These are phyloP conservation scores for Arxiozyma telluris DNA, from an alignment of 1,139 yeast genomes.

Conservation along the genomic window DNA sequence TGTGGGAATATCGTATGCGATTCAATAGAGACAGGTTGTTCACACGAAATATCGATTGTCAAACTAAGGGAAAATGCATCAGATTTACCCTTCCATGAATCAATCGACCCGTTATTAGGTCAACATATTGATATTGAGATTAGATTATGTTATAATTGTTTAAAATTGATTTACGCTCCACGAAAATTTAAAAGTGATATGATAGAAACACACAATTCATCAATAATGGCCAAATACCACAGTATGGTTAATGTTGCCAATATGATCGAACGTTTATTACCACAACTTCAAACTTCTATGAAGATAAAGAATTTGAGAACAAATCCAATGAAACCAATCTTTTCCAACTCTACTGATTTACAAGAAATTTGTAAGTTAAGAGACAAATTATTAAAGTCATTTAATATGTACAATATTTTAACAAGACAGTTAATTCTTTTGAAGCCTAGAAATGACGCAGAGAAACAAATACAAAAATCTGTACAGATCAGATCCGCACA, in stretches of 20 bases:
- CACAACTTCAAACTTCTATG: slow-evolving; percentile 36
- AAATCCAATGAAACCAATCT: background rate
- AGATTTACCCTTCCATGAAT: slow-evolving; percentile 23
- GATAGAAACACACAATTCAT: slow-evolving; percentile 14
- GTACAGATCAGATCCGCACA: slow-evolving; percentile 39
- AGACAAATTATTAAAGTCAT: slow-evolving; percentile 36
- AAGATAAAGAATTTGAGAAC: slow-evolving; percentile 24
- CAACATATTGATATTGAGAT: slow-evolving; percentile 16
- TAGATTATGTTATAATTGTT: slow-evolving; percentile 64
- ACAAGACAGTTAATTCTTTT: slow-evolving; percentile 35
- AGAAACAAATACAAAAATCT: slow-evolving; percentile 37
- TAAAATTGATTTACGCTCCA: slow-evolving; percentile 48
- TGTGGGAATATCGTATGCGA: slow-evolving; percentile 85
- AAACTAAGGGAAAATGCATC: slow-evolving; percentile 28
- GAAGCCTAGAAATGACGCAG: slow-evolving; percentile 31
- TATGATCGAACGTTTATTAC: slow-evolving; percentile 35
- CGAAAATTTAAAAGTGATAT: slow-evolving; percentile 42
- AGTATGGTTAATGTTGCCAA: slow-evolving; percentile 31
- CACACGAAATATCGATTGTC: slow-evolving; percentile 58
- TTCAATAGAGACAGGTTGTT: slow-evolving; percentile 51
- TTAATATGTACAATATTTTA: slow-evolving; percentile 38
- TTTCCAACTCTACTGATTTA: slow-evolving; percentile 28
- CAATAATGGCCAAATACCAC: slow-evolving; percentile 27
- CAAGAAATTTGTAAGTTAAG: slow-evolving; percentile 36
- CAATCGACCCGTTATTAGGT: slow-evolving; percentile 12